Percentiles rank a stretch among this genome's conserved stretches.
Evolutionary conservation across 148 eudicot species (phyloP).

Genomic region (Camellia lanceoleosa): DNA sequence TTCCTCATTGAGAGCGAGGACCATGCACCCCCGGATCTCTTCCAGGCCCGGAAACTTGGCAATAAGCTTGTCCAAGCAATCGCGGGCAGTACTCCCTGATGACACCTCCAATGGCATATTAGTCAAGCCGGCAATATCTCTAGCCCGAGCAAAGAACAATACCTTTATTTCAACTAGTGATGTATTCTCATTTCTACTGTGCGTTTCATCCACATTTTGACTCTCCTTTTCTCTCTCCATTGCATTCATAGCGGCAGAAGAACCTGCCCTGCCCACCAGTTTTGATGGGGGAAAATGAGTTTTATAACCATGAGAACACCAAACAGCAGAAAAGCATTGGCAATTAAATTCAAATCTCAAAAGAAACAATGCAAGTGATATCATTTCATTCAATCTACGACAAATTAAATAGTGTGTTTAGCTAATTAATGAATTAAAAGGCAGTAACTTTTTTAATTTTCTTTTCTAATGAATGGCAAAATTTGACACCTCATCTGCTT

Average conservation of each 20-base stretch:
- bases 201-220: conserved; percentile 14
- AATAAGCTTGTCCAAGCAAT: conserved; percentile 63
- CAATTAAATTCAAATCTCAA: too few species aligned
- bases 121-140: conserved; percentile 73
- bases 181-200: conserved; percentile 18
- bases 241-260: conserved; percentile 15
- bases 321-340: too few species aligned
- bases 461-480: too few species aligned
- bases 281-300: background rate
- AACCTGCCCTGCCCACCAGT: background rate
- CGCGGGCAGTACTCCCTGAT: conserved; percentile 68
- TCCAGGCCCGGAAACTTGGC: conserved; percentile 58
- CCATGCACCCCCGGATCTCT: conserved; percentile 78
- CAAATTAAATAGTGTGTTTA: too few species aligned
- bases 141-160: conserved; percentile 88
- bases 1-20: conserved; percentile 87
- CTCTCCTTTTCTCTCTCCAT: conserved; percentile 25
- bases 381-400: too few species aligned
- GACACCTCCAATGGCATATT: conserved; percentile 64
- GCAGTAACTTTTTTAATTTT: too few species aligned
- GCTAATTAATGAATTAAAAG: too few species aligned
- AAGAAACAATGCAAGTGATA: too few species aligned
- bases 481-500: too few species aligned
- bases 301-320: too few species aligned
- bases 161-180: conserved; percentile 53